Evolutionary conservation across 768 basidiomycete genomes (phyloP), one percentile per base, ranked within the genome.

Genomic region (Lactarius indigo): DNA sequence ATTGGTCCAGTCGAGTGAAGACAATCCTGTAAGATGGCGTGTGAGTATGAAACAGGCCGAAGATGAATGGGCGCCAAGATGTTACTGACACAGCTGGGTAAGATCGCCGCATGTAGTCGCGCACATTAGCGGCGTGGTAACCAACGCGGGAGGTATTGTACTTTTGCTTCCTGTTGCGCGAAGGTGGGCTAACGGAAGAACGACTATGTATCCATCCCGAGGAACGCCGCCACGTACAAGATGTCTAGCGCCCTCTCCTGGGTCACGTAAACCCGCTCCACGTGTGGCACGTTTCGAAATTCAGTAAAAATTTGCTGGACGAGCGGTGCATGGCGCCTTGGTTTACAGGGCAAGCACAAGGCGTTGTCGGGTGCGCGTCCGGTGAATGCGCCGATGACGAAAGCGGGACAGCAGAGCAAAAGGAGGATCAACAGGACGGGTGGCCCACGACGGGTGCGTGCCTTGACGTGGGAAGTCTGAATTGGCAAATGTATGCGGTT

Each of bases 351-450:
- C 18, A 44, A 18, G 5, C 12, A 15, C 2, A 54, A 33, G 41
- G 2, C 6, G 17, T 30, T 6, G 52, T 3, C 6, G 6, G 0
- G 52, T 17, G 9, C 9, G 15, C 17, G 5, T 9, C 39, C 35
- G 26, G 15, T 23, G 20, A 59, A 41, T 23, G 62, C 66, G 42
- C 63, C 64, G 31, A 28, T 33, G 8, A 63, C 62, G 61, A 63
- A 63, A 2, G 62, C 50, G 26, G 59, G 4, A 12, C 58, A 59
- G 41, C 31, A 64, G 28, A 68, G 23, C 2, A 56, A 2, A 17
- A 68, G 50, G 4, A 66, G 28, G 1, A 26, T 8, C 13, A 61
- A 20, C 12, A 66, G n/a, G 18, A 66, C 37, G 13, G 61, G 61
- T 20, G 41, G 50, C 4, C 50, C 50, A 13, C 47, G 47, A 30